Evolutionary conservation across 2,329 filamentous ascomycete genomes (phyloP).

Genomic region (Ilyonectria mors-panacis): DNA sequence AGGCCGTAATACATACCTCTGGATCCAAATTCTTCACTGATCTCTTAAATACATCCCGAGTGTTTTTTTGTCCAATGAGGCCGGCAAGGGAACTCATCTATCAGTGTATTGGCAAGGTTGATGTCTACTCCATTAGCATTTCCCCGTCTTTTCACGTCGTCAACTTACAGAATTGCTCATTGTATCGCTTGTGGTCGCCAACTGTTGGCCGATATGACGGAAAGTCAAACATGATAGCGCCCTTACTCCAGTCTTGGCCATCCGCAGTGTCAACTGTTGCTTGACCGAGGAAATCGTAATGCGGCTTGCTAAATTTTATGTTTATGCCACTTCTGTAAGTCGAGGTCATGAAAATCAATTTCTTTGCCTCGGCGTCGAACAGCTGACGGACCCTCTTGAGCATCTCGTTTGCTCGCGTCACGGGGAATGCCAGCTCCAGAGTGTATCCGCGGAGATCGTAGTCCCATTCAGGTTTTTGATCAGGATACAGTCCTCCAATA

Average conservation of each 20-base stretch:
- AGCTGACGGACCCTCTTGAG: slow-evolving; percentile 63
- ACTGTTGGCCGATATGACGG: slow-evolving; percentile 62
- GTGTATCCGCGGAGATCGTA: slow-evolving; percentile 63
- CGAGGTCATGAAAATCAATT: slow-evolving; percentile 62
- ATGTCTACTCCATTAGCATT: slow-evolving; percentile 51
- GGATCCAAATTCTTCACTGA: slow-evolving; percentile 64
- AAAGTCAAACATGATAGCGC: slow-evolving; percentile 69
- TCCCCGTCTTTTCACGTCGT: neutral
- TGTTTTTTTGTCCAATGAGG: slow-evolving; percentile 70
- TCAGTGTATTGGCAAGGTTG: slow-evolving; percentile 61
- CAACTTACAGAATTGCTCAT: slow-evolving; percentile 64
- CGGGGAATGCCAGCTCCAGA: slow-evolving; percentile 66
- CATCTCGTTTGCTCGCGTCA: slow-evolving; percentile 65
- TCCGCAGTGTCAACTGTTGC: slow-evolving; percentile 64
- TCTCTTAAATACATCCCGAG: slow-evolving; percentile 61
- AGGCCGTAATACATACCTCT: slow-evolving; percentile 48
- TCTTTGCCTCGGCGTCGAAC: slow-evolving; percentile 62
- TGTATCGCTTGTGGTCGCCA: slow-evolving; percentile 63
- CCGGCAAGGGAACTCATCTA: slow-evolving; percentile 65
- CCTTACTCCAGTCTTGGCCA: slow-evolving; percentile 62
- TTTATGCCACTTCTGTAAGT: slow-evolving; percentile 68
- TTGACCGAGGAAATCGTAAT: slow-evolving; percentile 65
- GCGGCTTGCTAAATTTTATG: slow-evolving; percentile 66
- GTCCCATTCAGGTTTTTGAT: slow-evolving; percentile 66
- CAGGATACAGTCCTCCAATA: slow-evolving; percentile 65